Evolutionary conservation across 768 basidiomycete genomes (phyloP).

Genomic region (Tulasnella sp.): DNA sequence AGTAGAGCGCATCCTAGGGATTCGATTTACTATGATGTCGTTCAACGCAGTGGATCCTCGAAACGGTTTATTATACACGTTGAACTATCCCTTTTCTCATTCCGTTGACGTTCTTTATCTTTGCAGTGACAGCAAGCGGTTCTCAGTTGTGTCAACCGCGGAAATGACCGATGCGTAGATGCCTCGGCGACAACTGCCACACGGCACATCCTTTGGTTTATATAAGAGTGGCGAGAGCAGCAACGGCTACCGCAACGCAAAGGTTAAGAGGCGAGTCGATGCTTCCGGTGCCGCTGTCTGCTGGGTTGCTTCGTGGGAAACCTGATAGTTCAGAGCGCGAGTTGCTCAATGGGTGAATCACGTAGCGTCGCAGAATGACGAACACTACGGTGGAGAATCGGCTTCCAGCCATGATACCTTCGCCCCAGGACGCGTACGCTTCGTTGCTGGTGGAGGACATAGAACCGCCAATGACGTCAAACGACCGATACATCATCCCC

Average conservation of each 20-base stretch:
- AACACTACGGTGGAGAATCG: constrained; percentile 23
- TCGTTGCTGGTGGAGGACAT: not conserved
- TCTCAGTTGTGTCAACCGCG: constrained; percentile 68
- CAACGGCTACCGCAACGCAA: constrained; percentile 20
- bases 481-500: not conserved
- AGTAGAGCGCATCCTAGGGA: constrained; percentile 75
- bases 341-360: constrained; percentile 23
- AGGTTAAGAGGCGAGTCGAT: constrained; percentile 61
- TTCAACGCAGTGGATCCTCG: constrained; percentile 32
- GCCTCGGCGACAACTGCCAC: constrained; percentile 11
- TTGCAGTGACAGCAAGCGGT: constrained; percentile 36
- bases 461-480: not conserved
- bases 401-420: constrained; percentile 36
- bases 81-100: not conserved
- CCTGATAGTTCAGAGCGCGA: constrained; percentile 23
- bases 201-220: not conserved
- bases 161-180: constrained; percentile 38
- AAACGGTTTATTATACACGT: constrained; percentile 38
- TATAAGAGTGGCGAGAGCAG: not conserved
- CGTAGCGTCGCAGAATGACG: not conserved
- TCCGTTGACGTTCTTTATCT: constrained; percentile 7
- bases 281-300: constrained; percentile 63
- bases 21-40: constrained; percentile 51
- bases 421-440: constrained; percentile 8
- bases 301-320: constrained; percentile 39